phyloP scores from a whole-genome alignment of 805 yeast species.

The Candida cerambycidarum region DNA sequence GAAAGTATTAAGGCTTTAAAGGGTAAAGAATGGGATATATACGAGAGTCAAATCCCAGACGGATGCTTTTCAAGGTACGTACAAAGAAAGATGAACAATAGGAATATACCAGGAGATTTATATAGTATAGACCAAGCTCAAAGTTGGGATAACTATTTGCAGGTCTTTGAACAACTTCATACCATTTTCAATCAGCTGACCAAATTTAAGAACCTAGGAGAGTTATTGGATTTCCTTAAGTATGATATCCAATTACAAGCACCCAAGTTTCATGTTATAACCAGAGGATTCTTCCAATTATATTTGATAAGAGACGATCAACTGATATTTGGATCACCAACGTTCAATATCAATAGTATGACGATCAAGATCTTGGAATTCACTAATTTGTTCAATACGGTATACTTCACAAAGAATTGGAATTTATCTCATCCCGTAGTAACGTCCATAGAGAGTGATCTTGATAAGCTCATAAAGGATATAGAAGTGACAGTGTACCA shows the following conservation, averaged over 20 bases:
- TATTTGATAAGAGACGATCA: slow-evolving; percentile 63
- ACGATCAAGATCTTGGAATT: slow-evolving; percentile 41
- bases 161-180: slow-evolving; percentile 22
- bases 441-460: slow-evolving; percentile 12
- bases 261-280: slow-evolving; percentile 41
- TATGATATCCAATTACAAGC: slow-evolving; percentile 26
- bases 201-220: slow-evolving; percentile 20
- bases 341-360: slow-evolving; percentile 26
- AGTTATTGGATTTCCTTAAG: slow-evolving; percentile 27
- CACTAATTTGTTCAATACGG: slow-evolving; percentile 23
- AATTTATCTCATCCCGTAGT: slow-evolving; percentile 10
- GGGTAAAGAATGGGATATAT: slow-evolving; percentile 2
- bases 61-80: slow-evolving; percentile 36
- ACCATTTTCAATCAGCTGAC: slow-evolving; percentile 19
- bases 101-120: slow-evolving; percentile 37
- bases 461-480: slow-evolving; percentile 41
- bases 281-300: slow-evolving; percentile 63
- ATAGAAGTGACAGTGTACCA: slow-evolving; percentile 44
- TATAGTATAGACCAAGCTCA: slow-evolving; percentile 20
- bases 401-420: slow-evolving; percentile 13
- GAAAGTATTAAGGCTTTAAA: slow-evolving; percentile 9
- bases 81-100: slow-evolving; percentile 36
- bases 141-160: slow-evolving; percentile 20
- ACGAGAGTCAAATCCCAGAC: slow-evolving; percentile 14
- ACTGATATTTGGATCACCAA: slow-evolving; percentile 48